phyloP scores from a whole-genome alignment of 768 basidiomycete species.

The Suillus alpinus region DNA sequence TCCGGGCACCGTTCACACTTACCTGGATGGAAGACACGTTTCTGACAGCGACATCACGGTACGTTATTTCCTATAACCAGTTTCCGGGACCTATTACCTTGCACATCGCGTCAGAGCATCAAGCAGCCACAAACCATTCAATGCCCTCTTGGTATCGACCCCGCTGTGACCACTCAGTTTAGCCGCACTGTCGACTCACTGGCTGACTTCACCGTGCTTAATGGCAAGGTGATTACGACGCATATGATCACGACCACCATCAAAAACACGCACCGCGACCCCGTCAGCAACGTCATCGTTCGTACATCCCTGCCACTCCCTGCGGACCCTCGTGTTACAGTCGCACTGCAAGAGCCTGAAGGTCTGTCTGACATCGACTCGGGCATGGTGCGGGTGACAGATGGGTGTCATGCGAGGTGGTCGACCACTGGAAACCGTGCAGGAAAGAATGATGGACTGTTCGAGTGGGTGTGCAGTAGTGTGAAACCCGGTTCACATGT shows the following conservation, averaged over 20 bases:
- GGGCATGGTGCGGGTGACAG: constrained; percentile 9
- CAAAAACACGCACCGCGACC: constrained; percentile 13
- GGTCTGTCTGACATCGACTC: constrained; percentile 20
- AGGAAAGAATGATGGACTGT: constrained; percentile 19
- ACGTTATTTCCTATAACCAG: constrained; percentile 7
- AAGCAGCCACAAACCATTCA: constrained; percentile 17
- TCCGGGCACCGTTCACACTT: constrained; percentile 26
- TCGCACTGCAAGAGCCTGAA: constrained; percentile 24
- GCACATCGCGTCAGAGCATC: constrained; percentile 6
- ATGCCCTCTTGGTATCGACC: constrained; percentile 19
- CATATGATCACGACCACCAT: constrained; percentile 16
- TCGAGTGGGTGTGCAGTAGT: constrained; percentile 29
- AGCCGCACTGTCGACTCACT: constrained; percentile 12
- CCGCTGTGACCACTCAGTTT: constrained; percentile 13
- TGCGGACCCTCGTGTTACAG: constrained; percentile 25
- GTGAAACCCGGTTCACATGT: constrained; percentile 21
- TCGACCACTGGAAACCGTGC: constrained; percentile 16
- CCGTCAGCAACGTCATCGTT: constrained; percentile 16
- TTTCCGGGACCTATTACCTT: neutral
- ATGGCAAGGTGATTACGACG: constrained; percentile 12
- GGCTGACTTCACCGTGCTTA: constrained; percentile 6
- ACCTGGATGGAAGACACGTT: constrained; percentile 26
- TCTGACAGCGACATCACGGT: constrained; percentile 22
- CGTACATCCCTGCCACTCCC: constrained; percentile 27
- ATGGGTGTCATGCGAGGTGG: constrained; percentile 19